Percentiles rank a stretch among this genome's conserved stretches.
phyloP scores from a whole-genome alignment of 257 asterid genomes.

The Buddleja alternifolia region DNA sequence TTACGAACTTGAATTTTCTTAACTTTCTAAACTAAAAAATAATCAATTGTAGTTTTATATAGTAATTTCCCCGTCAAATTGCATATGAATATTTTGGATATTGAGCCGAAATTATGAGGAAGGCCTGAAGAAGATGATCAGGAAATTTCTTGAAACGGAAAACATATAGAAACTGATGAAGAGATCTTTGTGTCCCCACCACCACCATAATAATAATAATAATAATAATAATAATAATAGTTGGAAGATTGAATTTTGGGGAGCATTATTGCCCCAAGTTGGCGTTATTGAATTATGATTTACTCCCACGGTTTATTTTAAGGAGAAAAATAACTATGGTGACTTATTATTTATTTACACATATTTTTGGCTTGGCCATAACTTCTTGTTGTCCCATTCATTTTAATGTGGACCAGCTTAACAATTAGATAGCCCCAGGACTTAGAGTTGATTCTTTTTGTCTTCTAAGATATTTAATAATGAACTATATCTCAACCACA shows the following conservation, averaged over 20 bases:
- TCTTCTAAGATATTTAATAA: too few species aligned
- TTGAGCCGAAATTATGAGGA: too few species aligned
- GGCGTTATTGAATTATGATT: conserved; percentile 18
- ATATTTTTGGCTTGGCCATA: not conserved
- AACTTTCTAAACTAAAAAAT: too few species aligned
- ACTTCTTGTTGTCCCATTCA: not conserved
- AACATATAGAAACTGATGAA: conserved; percentile 18
- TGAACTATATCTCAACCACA: too few species aligned
- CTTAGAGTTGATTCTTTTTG: not conserved
- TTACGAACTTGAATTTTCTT: too few species aligned
- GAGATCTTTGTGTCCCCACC: conserved; percentile 37
- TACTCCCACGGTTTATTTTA: not conserved
- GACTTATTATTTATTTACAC: not conserved
- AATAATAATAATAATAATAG: not conserved
- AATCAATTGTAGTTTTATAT: too few species aligned
- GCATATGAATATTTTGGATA: not conserved
- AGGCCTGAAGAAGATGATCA: not conserved
- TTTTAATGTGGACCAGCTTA: conserved; percentile 16
- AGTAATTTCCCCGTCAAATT: too few species aligned
- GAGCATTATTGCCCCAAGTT: conserved; percentile 25
- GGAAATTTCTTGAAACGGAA: conserved; percentile 1
- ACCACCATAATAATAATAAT: not conserved
- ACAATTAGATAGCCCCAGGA: conserved; percentile 15
- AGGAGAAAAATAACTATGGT: not conserved
- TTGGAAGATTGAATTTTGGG: conserved; percentile 22